Base-by-base conservation (phyloP, 768 basidiomycete species). In the Bullera alba region DNA sequence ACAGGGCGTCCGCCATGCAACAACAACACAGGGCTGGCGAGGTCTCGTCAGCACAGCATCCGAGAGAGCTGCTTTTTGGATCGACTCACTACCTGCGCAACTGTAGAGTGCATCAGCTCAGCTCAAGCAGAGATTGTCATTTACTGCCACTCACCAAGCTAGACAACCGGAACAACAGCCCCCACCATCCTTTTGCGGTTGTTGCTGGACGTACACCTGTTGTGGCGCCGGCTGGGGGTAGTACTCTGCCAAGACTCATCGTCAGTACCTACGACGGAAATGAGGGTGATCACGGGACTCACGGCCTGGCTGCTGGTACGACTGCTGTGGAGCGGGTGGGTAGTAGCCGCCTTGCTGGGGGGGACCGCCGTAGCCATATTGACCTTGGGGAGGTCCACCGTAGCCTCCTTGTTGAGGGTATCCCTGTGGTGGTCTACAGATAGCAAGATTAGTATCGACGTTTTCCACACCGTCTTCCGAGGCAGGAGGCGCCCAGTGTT, bases 181-280 rank as follows among this genome's bases (percentile, higher is more conserved):
- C 17, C 69, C 71, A 34, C 77, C 75, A 23, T 74, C 69, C 29
- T 75, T 74, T 57, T 80, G 80, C 53, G 79, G 52, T 69, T 70
- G 78, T 67, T 65, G 76, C 46, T 67, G 61, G 36, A 87, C 84
- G 65, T 86, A 85, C 46, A 88, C 82, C 0, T 83, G 82, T 69
- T 88, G 86, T 16, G 87, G 86, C 57, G 81, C 82, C 16, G 81
- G 83, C 56, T 83, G 80, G 15, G 80, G 79, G 46, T 79, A 77
- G 57, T 67, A 67, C 56, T 61, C 64, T 54, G 46, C 30, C 23
- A 43, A 10, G 42, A 6, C 25, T 43, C 8, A 28, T 19, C 14
- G 21, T 25, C 34, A 35, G 17, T 15, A 35, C 17, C 28, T 3
- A 43, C 27, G 30, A 34, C 17, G 25, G 49, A 50, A 34, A 7